Conservation (phyloP, 352 stramenopile genomes). For the Globisporangium canariense region DNA sequence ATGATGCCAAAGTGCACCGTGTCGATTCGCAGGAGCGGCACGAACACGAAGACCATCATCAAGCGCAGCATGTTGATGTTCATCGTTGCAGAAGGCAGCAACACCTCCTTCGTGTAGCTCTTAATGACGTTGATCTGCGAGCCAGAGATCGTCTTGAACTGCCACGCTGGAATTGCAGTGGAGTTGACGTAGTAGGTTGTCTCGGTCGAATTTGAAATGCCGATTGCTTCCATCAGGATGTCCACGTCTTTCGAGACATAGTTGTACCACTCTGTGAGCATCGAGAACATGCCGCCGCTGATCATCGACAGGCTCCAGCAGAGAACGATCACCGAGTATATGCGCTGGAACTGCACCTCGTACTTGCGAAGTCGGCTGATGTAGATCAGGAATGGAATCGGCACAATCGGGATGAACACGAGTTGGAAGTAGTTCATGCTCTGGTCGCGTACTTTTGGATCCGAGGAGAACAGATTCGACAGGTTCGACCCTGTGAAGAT, state of each 20-base stretch:
- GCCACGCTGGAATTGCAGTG: constrained; percentile 39
- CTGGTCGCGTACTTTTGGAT: constrained; percentile 45
- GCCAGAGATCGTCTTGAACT: constrained; percentile 52
- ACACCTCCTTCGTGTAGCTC: constrained; percentile 57
- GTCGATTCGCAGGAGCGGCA: constrained; percentile 71
- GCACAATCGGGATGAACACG: constrained; percentile 63
- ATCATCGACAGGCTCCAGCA: constrained; percentile 79
- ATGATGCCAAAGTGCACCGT: constrained; percentile 66
- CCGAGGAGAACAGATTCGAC: constrained; percentile 60
- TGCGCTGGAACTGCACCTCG: constrained; percentile 68
- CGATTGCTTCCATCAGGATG: constrained; percentile 60
- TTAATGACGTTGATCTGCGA: constrained; percentile 58
- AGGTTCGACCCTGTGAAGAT: constrained; percentile 72
- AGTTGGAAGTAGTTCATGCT: constrained; percentile 62
- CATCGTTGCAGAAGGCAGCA: constrained; percentile 65
- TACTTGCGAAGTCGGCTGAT: constrained; percentile 55
- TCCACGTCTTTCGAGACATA: constrained; percentile 69
- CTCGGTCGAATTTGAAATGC: constrained; percentile 29
- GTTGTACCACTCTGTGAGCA: constrained; percentile 80
- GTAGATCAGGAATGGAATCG: constrained; percentile 69
- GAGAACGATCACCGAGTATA: constrained; percentile 64
- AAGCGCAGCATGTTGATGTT: constrained; percentile 79
- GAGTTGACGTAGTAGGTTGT: constrained; percentile 61
- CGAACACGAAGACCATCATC: constrained; percentile 76
- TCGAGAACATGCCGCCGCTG: constrained; percentile 73